Evolutionary conservation across 768 basidiomycete genomes (phyloP).

Genomic region (Clavulina sp.): DNA sequence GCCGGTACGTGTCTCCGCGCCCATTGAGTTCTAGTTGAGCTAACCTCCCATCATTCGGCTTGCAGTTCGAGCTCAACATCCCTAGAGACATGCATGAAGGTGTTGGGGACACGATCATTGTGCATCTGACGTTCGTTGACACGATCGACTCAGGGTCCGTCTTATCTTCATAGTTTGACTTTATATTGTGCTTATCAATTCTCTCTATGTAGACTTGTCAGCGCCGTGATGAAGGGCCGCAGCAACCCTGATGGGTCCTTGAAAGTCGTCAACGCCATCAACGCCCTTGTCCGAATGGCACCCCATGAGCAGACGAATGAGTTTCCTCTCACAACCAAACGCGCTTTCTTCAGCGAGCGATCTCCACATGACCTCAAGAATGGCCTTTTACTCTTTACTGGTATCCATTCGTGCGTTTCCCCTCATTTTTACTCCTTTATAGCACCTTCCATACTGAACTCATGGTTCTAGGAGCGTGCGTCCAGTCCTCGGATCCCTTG

Average conservation of each 20-base stretch:
- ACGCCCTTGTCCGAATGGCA: neutral
- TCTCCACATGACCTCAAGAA: neutral
- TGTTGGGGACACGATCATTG: neutral
- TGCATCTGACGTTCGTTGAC: neutral
- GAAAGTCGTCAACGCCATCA: neutral
- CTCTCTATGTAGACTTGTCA: neutral
- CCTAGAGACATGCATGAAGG: neutral
- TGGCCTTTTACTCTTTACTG: neutral
- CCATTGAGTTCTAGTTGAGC: neutral
- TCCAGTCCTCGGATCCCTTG: neutral
- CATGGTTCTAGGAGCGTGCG: neutral
- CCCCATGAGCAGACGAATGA: neutral
- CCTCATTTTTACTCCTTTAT: neutral
- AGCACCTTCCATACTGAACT: neutral
- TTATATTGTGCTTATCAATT: neutral
- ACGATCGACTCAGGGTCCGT: neutral
- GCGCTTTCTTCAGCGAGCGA: neutral
- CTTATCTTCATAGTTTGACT: neutral
- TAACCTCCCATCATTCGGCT: neutral
- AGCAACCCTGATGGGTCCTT: neutral
- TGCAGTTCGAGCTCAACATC: neutral
- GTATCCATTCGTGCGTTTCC: neutral
- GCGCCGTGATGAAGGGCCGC: neutral
- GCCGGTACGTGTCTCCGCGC: neutral
- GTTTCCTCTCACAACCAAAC: neutral